Evolutionary conservation across 441 rosid species (phyloP), one percentile per base, ranked within the genome.

Genomic region (Flueggea neowawraea): DNA sequence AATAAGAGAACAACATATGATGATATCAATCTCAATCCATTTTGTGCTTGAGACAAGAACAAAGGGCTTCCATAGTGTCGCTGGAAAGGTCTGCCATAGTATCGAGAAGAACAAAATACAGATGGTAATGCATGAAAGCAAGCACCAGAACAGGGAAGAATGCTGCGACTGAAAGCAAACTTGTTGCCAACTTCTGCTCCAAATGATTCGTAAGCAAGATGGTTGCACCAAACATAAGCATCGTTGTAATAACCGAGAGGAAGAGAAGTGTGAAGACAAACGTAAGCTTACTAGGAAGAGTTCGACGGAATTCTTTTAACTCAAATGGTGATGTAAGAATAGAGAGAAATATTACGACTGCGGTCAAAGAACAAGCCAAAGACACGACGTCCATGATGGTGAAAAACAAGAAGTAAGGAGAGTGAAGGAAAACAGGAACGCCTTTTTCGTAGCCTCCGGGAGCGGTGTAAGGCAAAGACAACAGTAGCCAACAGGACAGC

Each of bases 361-460:
- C 59, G 17, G 72, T 45, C 52, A 75, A 39, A 12, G 75, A 71
- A 55, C 52, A n/a, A 3, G 62, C 62, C 1, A 75, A 33, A 22
- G 73, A 59, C 11, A 56, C 6, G 1, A 64, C 54, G 16, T 64
- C 75, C 68, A 55, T 47, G 32, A 57, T 16, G 0, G 69, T 54
- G 60, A 71, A 68, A 43, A 59, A 6, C 2, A 32, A 6, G 53
- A 71, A 75, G 43, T 52, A 14, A 7, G 60, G 68, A 3, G 6
- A 8, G 12, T 48, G 4, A 8, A 61, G 68, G 33, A 75, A 33
- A 31, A 67, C 5, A 0, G 79, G 73, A 48, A 49, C 10, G n/a
- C 76, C 80, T 2, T 50, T 58, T 0, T 31, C 52, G 3, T 39
- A n/a, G 11, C 80, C 80, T 16, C 79, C 69, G 0, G 76, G 79